These are phyloP conservation scores for Candida xyloterini DNA, from an alignment of 805 yeast genomes.

Conservation along the genomic window DNA sequence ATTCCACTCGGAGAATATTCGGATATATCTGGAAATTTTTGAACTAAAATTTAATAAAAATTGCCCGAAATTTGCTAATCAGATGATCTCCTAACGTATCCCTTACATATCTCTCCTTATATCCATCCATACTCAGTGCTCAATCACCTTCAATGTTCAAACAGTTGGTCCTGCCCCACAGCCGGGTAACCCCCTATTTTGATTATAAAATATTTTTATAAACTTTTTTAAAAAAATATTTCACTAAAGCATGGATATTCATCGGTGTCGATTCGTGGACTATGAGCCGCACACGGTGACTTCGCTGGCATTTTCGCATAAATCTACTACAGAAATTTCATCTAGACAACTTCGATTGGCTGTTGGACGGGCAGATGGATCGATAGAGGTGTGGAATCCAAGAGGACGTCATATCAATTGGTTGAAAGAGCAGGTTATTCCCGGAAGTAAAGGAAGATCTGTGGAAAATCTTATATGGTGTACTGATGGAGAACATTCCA, in stretches of 20 bases:
- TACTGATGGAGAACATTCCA: constrained; percentile 42
- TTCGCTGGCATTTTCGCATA: constrained; percentile 71
- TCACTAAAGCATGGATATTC: constrained; percentile 58
- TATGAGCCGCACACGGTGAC: constrained; percentile 83
- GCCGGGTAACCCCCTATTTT: constrained; percentile 6
- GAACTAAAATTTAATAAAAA: too few species aligned
- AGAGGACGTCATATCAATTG: constrained; percentile 53
- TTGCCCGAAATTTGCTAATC: too few species aligned
- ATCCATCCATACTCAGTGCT: too few species aligned
- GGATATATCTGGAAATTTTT: too few species aligned
- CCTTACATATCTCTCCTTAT: too few species aligned
- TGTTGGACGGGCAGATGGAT: constrained; percentile 91
- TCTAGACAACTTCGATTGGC: constrained; percentile 71
- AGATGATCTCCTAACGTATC: background rate
- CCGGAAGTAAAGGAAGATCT: constrained; percentile 80
- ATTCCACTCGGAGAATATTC: constrained; percentile 5
- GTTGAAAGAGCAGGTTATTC: constrained; percentile 70
- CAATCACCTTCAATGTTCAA: too few species aligned
- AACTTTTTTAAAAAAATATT: constrained; percentile 3
- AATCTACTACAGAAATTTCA: constrained; percentile 42
- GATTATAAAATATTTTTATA: background rate
- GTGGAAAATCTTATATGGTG: constrained; percentile 91
- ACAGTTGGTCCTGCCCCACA: background rate
- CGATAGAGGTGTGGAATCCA: constrained; percentile 95
- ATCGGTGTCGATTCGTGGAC: constrained; percentile 90